Conservation (phyloP, 371 early-diverging fungal species). For the Mucor saturninus region DNA sequence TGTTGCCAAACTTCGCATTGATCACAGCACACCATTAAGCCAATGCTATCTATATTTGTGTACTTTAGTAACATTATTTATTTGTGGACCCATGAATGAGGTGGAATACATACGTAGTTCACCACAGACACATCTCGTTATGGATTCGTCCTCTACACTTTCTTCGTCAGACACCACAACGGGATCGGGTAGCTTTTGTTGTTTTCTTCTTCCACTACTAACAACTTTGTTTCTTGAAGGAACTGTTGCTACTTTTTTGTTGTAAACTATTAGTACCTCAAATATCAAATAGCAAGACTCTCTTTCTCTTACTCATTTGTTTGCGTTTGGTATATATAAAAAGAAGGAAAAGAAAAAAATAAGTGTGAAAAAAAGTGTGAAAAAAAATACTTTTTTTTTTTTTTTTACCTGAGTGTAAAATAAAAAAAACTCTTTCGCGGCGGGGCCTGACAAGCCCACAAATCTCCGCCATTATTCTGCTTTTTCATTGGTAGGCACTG, state of each 20-base stretch:
- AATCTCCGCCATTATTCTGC: too few species aligned
- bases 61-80: not conserved
- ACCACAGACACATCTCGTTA: slow-evolving; percentile 80
- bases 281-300: too few species aligned
- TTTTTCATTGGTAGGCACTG: too few species aligned
- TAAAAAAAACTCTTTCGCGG: too few species aligned
- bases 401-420: too few species aligned
- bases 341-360: too few species aligned
- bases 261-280: too few species aligned
- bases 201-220: slow-evolving; percentile 20
- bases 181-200: slow-evolving; percentile 26
- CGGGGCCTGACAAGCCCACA: too few species aligned
- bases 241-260: slow-evolving; percentile 3
- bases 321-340: too few species aligned
- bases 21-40: slow-evolving; percentile 89
- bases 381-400: too few species aligned
- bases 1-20: slow-evolving; percentile 90
- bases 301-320: too few species aligned
- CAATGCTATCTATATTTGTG: slow-evolving; percentile 51
- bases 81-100: not conserved
- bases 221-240: slow-evolving; percentile 8
- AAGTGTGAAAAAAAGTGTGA: too few species aligned
- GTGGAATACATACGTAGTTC: slow-evolving; percentile 57
- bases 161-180: slow-evolving; percentile 26
- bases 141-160: slow-evolving; percentile 64